Base-by-base conservation (phyloP, 768 basidiomycete species). In the Hysterangium stoloniferum region DNA sequence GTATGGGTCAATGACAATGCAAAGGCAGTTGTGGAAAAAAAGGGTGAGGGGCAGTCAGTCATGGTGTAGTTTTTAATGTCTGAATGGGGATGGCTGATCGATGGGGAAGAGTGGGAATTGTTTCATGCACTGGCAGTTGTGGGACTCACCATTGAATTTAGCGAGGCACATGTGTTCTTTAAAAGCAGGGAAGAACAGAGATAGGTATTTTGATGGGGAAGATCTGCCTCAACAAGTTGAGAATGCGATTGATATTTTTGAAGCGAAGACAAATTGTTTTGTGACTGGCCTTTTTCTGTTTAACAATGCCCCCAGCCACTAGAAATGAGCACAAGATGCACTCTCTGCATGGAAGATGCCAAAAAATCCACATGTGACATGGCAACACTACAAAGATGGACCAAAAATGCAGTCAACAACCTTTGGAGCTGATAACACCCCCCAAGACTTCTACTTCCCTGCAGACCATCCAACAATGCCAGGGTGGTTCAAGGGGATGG, bases 201-300 rank as follows among this genome's bases (percentile, higher is more conserved):
- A 48, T 22, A 34, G 47, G 7, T 48, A 36, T 8, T 48, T 48
- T 32, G 33, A 36, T 34, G 25, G 29, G 28, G 40, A 52, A n/a
- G 53, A 59, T 52, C 35, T 60, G 5, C 38, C 56, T 12, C 12
- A 44, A 40, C 53, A 60, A 44, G 48, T 45, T n/a, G 53, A 57
- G 12, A n/a, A 11, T 6, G 4, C 31, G 5, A 7, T 22, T 3
- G n/a, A 48, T 12, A 31, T 36, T 7, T 9, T 37, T 11, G 32
- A 11, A 15, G 9, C 34, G 4, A 36, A 22, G 4, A 13, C 22
- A 9, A 12, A 11, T 31, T 12, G 44, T 9, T 9, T n/a, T 9
- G 25, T 29, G 25, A 25, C 29, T 28, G 44, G 11, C 9, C 5
- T 24, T 7, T 8, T 19, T 4, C 9, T 27, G 17, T 46, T 28